Evolutionary conservation across 2,329 filamentous ascomycete genomes (phyloP).

Genomic region (Hypoxylon sp.): DNA sequence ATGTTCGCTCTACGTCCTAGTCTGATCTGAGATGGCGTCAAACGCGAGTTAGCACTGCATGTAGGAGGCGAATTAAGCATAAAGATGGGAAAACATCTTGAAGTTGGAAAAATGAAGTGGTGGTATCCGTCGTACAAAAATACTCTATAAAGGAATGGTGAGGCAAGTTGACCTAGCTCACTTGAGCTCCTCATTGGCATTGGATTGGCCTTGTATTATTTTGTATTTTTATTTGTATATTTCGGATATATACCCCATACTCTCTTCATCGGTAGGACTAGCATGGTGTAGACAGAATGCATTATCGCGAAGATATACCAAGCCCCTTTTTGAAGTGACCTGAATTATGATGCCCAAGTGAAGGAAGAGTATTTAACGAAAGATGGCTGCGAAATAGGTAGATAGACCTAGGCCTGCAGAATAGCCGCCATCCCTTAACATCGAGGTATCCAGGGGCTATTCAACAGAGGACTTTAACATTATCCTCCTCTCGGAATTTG

Average conservation of each 20-base stretch:
- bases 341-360: not conserved
- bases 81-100: not conserved
- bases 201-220: slow-evolving; percentile 29
- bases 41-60: not conserved
- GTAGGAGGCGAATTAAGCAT: slow-evolving; percentile 6
- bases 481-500: not conserved
- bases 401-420: not conserved
- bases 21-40: slow-evolving; percentile 54
- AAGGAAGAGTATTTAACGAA: not conserved
- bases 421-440: not conserved
- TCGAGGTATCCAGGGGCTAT: not conserved
- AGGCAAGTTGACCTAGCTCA: slow-evolving; percentile 10
- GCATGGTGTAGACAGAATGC: slow-evolving; percentile 28
- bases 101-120: slow-evolving; percentile 8
- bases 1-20: slow-evolving; percentile 72
- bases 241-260: slow-evolving; percentile 41
- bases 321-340: not conserved
- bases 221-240: slow-evolving; percentile 24
- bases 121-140: slow-evolving; percentile 15
- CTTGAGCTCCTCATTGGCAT: slow-evolving; percentile 1
- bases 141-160: slow-evolving; percentile 7
- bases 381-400: not conserved
- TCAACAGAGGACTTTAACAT: not conserved
- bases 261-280: slow-evolving; percentile 21
- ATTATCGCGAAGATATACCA: slow-evolving; percentile 11